These are phyloP conservation scores for Mycena metata DNA, from an alignment of 768 basidiomycete genomes.

Conservation along the genomic window DNA sequence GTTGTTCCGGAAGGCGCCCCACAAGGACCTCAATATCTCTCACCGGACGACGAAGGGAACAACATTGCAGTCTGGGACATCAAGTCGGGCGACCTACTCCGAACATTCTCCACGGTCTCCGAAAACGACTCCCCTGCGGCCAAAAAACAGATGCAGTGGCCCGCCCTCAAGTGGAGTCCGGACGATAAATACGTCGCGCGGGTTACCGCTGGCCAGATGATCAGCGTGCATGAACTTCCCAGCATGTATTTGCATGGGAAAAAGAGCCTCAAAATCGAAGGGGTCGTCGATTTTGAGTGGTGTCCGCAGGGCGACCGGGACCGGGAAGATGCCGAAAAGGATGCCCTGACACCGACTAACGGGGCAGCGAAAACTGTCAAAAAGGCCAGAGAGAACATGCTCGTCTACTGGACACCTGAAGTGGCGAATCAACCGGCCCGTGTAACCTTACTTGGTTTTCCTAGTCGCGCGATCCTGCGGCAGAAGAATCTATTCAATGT, in stretches of 20 bases:
- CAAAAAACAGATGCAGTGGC: conserved; percentile 94
- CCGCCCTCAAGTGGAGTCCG: conserved; percentile 95
- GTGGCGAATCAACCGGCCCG: conserved; percentile 96
- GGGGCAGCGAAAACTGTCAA: conserved; percentile 63
- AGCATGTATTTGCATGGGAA: conserved; percentile 95
- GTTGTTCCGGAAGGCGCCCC: conserved; percentile 83
- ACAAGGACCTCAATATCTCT: conserved; percentile 88
- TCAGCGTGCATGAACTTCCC: conserved; percentile 96
- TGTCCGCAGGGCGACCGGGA: conserved; percentile 94
- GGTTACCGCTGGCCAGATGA: conserved; percentile 90
- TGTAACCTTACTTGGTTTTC: conserved; percentile 93
- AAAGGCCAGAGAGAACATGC: conserved; percentile 88
- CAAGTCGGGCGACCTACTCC: conserved; percentile 91
- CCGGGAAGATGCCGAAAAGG: conserved; percentile 75
- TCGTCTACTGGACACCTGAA: conserved; percentile 98
- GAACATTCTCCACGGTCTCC: conserved; percentile 83
- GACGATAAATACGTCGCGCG: conserved; percentile 97
- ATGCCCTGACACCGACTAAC: conserved; percentile 51
- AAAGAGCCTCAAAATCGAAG: conserved; percentile 97
- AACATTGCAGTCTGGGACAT: conserved; percentile 99
- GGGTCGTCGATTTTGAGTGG: conserved; percentile 99
- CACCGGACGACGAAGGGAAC: conserved; percentile 96
- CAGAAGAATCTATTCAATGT: conserved; percentile 99
- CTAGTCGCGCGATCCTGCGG: conserved; percentile 84
- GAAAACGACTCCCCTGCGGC: conserved; percentile 69